Conservation (phyloP, 192 early-diverging fungal genomes). For the Phlyctochytrium arcticum region DNA sequence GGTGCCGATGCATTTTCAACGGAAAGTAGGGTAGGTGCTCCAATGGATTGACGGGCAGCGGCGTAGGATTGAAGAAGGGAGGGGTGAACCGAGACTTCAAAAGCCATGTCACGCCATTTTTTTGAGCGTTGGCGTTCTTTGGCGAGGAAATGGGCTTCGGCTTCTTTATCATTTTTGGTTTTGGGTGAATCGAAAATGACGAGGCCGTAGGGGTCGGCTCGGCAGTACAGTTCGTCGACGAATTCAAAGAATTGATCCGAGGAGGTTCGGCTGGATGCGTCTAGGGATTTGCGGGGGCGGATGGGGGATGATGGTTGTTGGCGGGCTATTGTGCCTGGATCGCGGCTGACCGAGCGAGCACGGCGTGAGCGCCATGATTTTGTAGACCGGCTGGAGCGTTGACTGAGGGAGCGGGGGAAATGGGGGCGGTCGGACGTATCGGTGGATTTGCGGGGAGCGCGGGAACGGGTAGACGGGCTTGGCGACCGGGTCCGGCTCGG, state of each 20-base stretch:
- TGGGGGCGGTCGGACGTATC: not conserved
- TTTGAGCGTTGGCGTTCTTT: not conserved
- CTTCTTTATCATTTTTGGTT: not conserved
- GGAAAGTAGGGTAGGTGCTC: not conserved
- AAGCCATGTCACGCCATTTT: constrained; percentile 17
- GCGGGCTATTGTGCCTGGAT: not conserved
- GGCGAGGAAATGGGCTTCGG: constrained; percentile 1
- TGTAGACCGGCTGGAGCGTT: not conserved
- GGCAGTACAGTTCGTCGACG: constrained; percentile 20
- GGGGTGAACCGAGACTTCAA: constrained; percentile 11
- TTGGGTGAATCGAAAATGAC: constrained; percentile 3
- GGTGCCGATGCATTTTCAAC: not conserved
- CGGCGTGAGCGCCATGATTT: not conserved
- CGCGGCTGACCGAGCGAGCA: not conserved
- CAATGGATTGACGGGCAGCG: not conserved
- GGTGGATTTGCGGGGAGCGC: not conserved
- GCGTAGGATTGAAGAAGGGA: constrained; percentile 4
- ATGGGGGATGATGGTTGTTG: not conserved
- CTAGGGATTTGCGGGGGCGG: constrained; percentile 17
- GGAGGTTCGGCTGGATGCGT: constrained; percentile 16
- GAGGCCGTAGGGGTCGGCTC: constrained; percentile 7
- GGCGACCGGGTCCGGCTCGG: not conserved
- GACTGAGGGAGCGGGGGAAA: not conserved
- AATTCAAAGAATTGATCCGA: constrained; percentile 22
- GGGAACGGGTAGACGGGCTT: not conserved